Conservation (phyloP, 805 yeast species). For the Ogataea philodendri region DNA sequence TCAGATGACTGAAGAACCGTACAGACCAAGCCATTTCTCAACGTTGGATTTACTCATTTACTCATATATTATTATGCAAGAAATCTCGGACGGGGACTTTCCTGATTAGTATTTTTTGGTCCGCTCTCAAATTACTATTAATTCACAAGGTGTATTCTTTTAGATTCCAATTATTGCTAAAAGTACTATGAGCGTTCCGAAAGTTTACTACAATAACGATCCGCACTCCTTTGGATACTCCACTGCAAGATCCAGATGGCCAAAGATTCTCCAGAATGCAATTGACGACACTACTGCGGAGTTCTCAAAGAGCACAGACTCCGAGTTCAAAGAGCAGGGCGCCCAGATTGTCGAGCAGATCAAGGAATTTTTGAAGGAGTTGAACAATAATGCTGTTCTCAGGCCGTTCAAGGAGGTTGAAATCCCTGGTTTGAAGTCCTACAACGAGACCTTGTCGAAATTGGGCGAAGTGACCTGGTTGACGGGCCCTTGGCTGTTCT, state of each 20-base stretch:
- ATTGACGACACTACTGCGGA: slow-evolving; percentile 52
- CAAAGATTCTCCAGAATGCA: slow-evolving; percentile 68
- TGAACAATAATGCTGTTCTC: slow-evolving; percentile 44
- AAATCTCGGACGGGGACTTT: slow-evolving; percentile 1
- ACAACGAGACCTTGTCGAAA: slow-evolving; percentile 52
- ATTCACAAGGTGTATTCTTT: no score
- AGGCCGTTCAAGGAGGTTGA: slow-evolving; percentile 36
- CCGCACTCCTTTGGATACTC: slow-evolving; percentile 75
- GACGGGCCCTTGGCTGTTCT: slow-evolving; percentile 85
- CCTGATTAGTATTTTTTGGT: not conserved
- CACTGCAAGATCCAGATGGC: slow-evolving; percentile 85
- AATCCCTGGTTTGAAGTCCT: slow-evolving; percentile 50
- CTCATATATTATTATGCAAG: not conserved
- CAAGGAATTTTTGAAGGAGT: slow-evolving; percentile 40
- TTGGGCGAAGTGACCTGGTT: slow-evolving; percentile 59
- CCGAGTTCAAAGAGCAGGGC: slow-evolving; percentile 44
- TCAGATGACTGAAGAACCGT: slow-evolving; percentile 2
- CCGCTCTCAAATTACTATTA: no score
- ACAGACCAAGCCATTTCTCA: no score
- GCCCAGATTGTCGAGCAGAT: slow-evolving; percentile 42
- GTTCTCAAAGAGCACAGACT: slow-evolving; percentile 3
- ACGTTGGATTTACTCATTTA: no score
- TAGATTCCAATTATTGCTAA: no score
- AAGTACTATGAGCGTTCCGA: slow-evolving; percentile 39
- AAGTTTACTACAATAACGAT: slow-evolving; percentile 63